Conservation (phyloP, 495 filamentous ascomycete species). For the Penicillium desertorum region DNA sequence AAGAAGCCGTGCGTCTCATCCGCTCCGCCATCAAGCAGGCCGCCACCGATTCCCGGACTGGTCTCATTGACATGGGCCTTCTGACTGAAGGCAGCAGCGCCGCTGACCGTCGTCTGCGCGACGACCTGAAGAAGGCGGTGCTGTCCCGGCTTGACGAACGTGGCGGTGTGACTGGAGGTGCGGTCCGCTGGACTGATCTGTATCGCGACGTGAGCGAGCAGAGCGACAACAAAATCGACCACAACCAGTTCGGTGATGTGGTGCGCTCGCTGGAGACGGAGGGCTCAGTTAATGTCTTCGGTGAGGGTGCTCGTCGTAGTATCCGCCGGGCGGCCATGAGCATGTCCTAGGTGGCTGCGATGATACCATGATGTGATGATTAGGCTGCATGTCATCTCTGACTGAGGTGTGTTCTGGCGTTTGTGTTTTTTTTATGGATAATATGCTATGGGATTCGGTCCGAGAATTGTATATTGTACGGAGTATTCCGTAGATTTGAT, state of each 20-base stretch:
- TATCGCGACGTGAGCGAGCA: conserved; percentile 70
- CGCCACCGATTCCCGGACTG: conserved; percentile 86
- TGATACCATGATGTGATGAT: conserved; percentile 25
- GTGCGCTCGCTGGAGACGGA: conserved; percentile 80
- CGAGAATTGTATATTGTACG: neutral
- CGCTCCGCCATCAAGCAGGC: conserved; percentile 93
- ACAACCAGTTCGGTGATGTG: conserved; percentile 75
- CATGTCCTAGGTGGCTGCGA: conserved; percentile 17
- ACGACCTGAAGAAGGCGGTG: conserved; percentile 81
- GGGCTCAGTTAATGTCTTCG: conserved; percentile 74
- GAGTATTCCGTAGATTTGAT: neutral
- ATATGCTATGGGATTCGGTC: conserved; percentile 7
- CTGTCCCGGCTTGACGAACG: conserved; percentile 76
- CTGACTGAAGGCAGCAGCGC: conserved; percentile 89
- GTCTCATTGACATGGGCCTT: conserved; percentile 94
- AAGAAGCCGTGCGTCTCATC: conserved; percentile 90
- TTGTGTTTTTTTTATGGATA: conserved; percentile 9
- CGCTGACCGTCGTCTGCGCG: conserved; percentile 73
- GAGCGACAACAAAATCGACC: conserved; percentile 70
- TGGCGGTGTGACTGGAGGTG: conserved; percentile 54
- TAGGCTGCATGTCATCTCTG: conserved; percentile 20
- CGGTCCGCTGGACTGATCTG: conserved; percentile 75
- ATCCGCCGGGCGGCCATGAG: conserved; percentile 60
- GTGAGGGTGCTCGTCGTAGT: conserved; percentile 79
- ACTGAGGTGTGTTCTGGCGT: conserved; percentile 12